Base-by-base conservation (phyloP, 2,329 filamentous ascomycete species). In the Ceratocystis lukuohia region DNA sequence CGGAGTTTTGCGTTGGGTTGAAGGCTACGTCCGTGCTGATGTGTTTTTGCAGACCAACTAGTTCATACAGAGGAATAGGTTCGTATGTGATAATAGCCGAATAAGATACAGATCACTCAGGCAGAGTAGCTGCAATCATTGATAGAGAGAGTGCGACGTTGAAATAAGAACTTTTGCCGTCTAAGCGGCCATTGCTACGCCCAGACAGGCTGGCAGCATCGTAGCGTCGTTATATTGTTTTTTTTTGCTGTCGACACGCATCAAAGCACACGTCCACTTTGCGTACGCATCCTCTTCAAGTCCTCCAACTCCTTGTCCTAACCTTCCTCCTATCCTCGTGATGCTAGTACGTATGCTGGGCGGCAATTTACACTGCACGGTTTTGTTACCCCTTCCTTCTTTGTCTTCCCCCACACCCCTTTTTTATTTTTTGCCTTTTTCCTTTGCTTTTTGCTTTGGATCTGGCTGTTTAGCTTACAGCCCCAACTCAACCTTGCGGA, bases 401-500 rank as follows among this genome's bases (percentile, higher is more conserved):
- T 59, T 57, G 22, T 30, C 25, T 65, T 6, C 10, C 17, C 37
- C 20, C 10, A 7, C 41, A 4, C 33, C 17, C n/a, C 59, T 20
- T 33, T 22, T 20, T 45, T 20, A 5, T 12, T n/a, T 7, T 15
- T 17, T 30, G 6, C 25, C 12, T 30, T 3, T 17, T 30, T 17
- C 25, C 2, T 30, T 3, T 44, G 30, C 37, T 22, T 8, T 20
- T 41, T 37, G 12, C 30, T 33, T 28, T 8, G 37, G 61, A 8
- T 12, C 12, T 22, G 17, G 25, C 44, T 48, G 28, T 22, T 68
- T 77, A 71, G 70, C 77, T 76, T 20, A 83, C 82, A 68, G 22
- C 22, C 67, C 67, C 10, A 86, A 75, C 70, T 83, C 80, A 65
- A 86, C 72, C 66, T 77, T 75, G 71, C 77, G 78, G 46, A 84